phyloP scores from a whole-genome alignment of 305 asterid species.

The Stenogyne calaminthoides region DNA sequence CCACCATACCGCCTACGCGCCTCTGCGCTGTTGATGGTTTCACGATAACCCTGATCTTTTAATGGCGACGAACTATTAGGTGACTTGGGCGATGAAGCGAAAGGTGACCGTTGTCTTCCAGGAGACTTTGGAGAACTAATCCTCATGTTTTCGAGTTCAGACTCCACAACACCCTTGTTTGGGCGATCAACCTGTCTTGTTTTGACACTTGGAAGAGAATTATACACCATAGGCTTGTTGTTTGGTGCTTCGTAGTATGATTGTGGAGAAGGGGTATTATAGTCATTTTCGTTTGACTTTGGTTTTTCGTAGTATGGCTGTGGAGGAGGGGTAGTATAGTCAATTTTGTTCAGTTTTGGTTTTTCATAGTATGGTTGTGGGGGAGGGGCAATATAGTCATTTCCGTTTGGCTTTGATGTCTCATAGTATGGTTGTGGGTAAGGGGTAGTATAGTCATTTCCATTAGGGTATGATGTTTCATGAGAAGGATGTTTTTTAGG shows the following conservation, averaged over 20 bases:
- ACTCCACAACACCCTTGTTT: conserved; percentile 1
- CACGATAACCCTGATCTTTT: conserved; percentile 20
- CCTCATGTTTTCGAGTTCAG: not conserved
- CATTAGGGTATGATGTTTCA: not conserved
- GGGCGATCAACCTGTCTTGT: conserved; percentile 20
- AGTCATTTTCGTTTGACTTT: not conserved
- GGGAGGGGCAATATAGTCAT: not conserved
- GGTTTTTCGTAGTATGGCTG: not conserved
- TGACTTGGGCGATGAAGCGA: conserved; percentile 5
- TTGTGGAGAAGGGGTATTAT: not conserved
- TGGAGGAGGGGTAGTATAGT: conserved; percentile 1
- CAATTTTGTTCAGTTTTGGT: not conserved
- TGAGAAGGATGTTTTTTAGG: not conserved
- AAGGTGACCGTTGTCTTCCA: not conserved
- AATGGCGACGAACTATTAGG: conserved; percentile 18
- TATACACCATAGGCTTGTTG: conserved; percentile 6
- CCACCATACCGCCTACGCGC: conserved; percentile 36
- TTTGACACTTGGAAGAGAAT: conserved; percentile 19
- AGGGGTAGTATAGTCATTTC: not conserved
- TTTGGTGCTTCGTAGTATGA: conserved; percentile 11
- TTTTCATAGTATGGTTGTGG: not conserved
- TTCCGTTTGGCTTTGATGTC: not conserved
- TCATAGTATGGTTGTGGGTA: not conserved
- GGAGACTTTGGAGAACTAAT: conserved; percentile 19
- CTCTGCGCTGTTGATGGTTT: conserved; percentile 39